Conservation (phyloP, 345 rosid species). For the Lepidium didymum region DNA sequence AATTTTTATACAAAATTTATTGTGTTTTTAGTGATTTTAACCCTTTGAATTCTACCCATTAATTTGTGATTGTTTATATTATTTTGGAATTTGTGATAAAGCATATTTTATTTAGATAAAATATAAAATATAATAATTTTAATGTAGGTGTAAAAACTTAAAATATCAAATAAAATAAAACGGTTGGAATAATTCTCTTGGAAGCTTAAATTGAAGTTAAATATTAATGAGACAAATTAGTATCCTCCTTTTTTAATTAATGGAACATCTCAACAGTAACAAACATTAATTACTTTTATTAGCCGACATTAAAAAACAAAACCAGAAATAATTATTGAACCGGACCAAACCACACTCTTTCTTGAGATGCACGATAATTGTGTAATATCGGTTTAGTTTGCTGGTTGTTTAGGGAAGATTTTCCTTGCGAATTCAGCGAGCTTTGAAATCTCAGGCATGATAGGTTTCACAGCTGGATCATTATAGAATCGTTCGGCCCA, state of each 20-base stretch:
- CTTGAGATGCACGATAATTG: too few species aligned
- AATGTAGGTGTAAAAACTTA: too few species aligned
- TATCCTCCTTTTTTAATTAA: not conserved
- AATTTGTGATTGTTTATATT: too few species aligned
- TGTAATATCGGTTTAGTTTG: not conserved
- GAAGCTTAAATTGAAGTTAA: not conserved
- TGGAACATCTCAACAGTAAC: not conserved
- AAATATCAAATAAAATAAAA: too few species aligned
- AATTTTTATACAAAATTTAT: too few species aligned
- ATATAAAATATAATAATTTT: too few species aligned
- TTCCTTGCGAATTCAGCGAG: conserved; percentile 57
- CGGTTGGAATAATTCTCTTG: too few species aligned
- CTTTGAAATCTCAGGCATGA: conserved; percentile 63
- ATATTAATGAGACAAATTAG: not conserved
- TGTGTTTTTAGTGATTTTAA: too few species aligned
- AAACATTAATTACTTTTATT: not conserved
- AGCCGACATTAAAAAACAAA: too few species aligned
- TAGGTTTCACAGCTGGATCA: conserved; percentile 53
- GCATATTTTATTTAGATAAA: too few species aligned
- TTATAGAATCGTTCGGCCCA: conserved; percentile 60
- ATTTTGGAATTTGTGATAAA: too few species aligned
- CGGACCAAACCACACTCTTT: not conserved
- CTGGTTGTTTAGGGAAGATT: conserved; percentile 9
- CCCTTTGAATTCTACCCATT: too few species aligned
- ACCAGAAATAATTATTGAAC: not conserved